Evolutionary conservation across 495 filamentous ascomycete species (phyloP).

Genomic region (Talaromyces ruber): DNA sequence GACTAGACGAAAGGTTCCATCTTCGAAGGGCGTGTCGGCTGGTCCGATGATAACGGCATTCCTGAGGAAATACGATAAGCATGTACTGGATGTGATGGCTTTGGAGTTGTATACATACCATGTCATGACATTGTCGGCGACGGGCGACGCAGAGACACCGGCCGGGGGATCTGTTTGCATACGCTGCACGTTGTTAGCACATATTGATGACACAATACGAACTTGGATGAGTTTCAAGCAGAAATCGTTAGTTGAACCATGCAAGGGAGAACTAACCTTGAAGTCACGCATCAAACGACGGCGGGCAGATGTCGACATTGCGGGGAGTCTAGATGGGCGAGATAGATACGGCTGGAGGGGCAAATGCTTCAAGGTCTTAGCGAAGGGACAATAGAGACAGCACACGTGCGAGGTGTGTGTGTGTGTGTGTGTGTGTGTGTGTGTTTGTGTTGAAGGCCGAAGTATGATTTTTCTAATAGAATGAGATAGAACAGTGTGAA

Average conservation of each 20-base stretch:
- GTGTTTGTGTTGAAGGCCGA: background rate
- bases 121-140: slow-evolving; percentile 98
- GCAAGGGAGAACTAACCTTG: slow-evolving; percentile 58
- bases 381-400: background rate
- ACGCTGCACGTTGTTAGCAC: slow-evolving; percentile 50
- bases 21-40: slow-evolving; percentile 95
- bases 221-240: background rate
- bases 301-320: slow-evolving; percentile 89
- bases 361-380: background rate
- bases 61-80: slow-evolving; percentile 42
- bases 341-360: background rate
- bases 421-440: background rate
- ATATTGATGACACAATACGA: background rate
- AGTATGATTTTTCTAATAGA: background rate
- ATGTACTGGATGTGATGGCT: background rate
- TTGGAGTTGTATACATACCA: slow-evolving; percentile 52
- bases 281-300: slow-evolving; percentile 97
- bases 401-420: background rate
- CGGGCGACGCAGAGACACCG: slow-evolving; percentile 91
- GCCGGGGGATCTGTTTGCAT: slow-evolving; percentile 99
- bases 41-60: slow-evolving; percentile 98
- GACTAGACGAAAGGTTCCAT: slow-evolving; percentile 93
- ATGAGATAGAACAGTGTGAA: background rate
- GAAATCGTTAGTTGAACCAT: background rate
- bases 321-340: slow-evolving; percentile 8